phyloP scores from a whole-genome alignment of 1,284 basidiomycete species.

The Polyporus tsugae region DNA sequence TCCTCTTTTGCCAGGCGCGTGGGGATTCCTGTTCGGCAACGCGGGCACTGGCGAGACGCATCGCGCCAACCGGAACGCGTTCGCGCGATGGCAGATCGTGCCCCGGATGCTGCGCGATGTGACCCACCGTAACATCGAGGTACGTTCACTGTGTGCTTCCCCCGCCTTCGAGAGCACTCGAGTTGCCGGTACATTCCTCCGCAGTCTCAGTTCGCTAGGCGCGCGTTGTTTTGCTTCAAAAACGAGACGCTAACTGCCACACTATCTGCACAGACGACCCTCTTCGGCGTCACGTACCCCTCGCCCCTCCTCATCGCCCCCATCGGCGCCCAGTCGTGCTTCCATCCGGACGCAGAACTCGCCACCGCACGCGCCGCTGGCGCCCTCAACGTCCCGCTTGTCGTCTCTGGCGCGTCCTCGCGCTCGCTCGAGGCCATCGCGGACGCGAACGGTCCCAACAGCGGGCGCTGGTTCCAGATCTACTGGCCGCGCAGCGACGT shows the following conservation, averaged over 20 bases:
- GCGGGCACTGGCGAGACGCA: slow-evolving; percentile 69
- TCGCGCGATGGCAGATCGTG: slow-evolving; percentile 69
- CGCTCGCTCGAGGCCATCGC: slow-evolving; percentile 80
- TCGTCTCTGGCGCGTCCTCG: slow-evolving; percentile 76
- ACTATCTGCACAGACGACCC: slow-evolving; percentile 18
- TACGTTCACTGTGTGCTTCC: slow-evolving; percentile 34
- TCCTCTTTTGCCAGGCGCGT: slow-evolving; percentile 54
- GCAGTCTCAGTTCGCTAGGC: not conserved
- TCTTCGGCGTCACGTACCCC: slow-evolving; percentile 70
- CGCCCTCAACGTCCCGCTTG: slow-evolving; percentile 70
- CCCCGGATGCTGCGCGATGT: slow-evolving; percentile 84
- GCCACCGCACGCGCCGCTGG: slow-evolving; percentile 72
- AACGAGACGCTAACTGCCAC: not conserved
- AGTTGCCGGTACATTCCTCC: not conserved
- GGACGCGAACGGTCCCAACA: slow-evolving; percentile 59
- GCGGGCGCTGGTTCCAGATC: slow-evolving; percentile 81
- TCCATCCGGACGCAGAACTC: slow-evolving; percentile 70
- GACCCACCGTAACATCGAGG: slow-evolving; percentile 67
- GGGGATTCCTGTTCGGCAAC: slow-evolving; percentile 67
- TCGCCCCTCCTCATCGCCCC: slow-evolving; percentile 77
- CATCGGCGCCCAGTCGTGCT: slow-evolving; percentile 76
- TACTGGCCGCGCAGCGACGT: slow-evolving; percentile 78
- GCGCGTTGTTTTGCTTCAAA: too few species aligned
- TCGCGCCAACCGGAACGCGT: slow-evolving; percentile 60
- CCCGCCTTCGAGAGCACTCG: not conserved